Percentiles rank a stretch among this genome's conserved stretches.
phyloP scores from a whole-genome alignment of 148 eudicot species.

The Rhododendron griersonianum region DNA sequence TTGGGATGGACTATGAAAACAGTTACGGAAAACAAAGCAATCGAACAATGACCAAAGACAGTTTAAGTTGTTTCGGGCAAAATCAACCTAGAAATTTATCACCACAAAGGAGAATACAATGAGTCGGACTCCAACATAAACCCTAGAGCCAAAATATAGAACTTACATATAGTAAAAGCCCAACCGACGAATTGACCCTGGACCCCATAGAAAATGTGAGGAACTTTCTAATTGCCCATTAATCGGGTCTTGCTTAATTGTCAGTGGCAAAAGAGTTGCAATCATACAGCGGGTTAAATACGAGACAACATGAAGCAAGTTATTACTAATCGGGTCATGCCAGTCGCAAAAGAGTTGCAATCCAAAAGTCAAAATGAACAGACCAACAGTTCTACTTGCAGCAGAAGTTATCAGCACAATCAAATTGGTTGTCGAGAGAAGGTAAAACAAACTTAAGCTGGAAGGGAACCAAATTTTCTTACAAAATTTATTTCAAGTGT shows the following conservation, averaged over 20 bases:
- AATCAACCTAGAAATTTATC: too few species aligned
- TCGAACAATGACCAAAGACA: too few species aligned
- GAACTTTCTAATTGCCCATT: not conserved
- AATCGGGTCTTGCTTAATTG: not conserved
- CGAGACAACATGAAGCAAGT: not conserved
- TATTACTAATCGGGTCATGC: not conserved
- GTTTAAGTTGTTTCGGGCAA: too few species aligned
- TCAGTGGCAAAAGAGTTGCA: not conserved
- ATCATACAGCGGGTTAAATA: not conserved
- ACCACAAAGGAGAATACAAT: too few species aligned
- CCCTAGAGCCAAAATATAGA: too few species aligned
- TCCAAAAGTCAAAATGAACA: not conserved
- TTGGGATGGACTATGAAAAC: too few species aligned
- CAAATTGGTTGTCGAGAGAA: not conserved
- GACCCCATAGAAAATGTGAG: not conserved
- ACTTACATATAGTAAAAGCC: not conserved
- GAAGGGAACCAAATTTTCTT: not conserved
- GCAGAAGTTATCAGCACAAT: not conserved
- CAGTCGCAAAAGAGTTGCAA: not conserved
- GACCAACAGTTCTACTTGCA: not conserved
- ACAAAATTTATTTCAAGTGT: not conserved
- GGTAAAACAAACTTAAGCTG: not conserved
- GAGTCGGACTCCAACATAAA: too few species aligned
- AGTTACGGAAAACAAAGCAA: too few species aligned
- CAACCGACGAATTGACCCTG: not conserved